Conservation (phyloP, 2,329 filamentous ascomycete genomes). For the Acarospora socialis region DNA sequence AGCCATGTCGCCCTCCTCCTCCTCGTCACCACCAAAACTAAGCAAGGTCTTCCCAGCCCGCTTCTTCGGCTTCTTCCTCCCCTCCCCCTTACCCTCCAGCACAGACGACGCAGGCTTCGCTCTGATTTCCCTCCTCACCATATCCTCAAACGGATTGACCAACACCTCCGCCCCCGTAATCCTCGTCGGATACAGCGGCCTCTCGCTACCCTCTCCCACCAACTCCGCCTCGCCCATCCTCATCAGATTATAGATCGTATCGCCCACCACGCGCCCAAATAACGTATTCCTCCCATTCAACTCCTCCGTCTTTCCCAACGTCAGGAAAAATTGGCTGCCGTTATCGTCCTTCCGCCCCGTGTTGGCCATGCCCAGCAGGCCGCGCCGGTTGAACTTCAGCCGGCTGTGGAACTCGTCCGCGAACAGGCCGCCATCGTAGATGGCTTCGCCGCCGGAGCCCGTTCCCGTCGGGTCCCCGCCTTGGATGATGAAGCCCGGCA, state of each 20-base stretch:
- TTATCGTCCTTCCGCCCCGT: conserved; percentile 64
- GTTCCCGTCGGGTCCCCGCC: conserved; percentile 91
- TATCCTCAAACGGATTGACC: conserved; percentile 31
- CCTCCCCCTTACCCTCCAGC: conserved; percentile 17
- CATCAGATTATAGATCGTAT: conserved; percentile 90
- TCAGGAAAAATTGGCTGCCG: conserved; percentile 95
- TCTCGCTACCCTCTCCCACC: conserved; percentile 58
- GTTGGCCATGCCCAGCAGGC: conserved; percentile 92
- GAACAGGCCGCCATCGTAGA: conserved; percentile 74
- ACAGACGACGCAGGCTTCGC: conserved; percentile 17
- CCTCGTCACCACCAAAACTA: conserved; percentile 34
- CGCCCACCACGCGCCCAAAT: conserved; percentile 81
- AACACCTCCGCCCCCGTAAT: conserved; percentile 39
- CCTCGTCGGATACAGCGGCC: conserved; percentile 73
- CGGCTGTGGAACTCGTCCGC: conserved; percentile 85
- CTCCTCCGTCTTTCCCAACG: conserved; percentile 66
- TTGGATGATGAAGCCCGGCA: conserved; percentile 85
- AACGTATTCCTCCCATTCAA: conserved; percentile 81
- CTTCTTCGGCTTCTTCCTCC: conserved; percentile 28
- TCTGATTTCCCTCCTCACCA: conserved; percentile 28
- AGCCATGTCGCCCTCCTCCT: conserved; percentile 23
- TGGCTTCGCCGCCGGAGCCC: conserved; percentile 79
- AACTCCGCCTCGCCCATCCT: conserved; percentile 86
- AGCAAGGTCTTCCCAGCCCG: conserved; percentile 30
- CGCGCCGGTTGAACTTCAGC: conserved; percentile 82